Percentiles rank a stretch among this genome's conserved stretches.
Evolutionary conservation across 2,329 filamentous ascomycete genomes (phyloP).

Genomic region (Colletotrichum higginsianum): DNA sequence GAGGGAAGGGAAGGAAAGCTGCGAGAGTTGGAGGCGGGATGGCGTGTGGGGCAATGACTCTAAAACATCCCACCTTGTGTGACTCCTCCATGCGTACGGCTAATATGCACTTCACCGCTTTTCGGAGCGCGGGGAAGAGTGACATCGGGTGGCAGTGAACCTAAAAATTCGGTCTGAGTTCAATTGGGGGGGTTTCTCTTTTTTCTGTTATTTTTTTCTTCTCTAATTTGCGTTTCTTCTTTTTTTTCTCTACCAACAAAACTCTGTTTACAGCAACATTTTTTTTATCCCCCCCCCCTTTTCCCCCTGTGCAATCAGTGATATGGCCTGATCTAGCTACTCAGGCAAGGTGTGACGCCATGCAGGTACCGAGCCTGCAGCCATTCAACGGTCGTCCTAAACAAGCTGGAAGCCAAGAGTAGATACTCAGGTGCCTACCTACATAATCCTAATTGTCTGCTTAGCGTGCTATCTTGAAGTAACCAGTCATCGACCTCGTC

Average conservation of each 20-base stretch:
- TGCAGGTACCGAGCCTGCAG: constrained; percentile 34
- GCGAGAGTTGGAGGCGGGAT: constrained; percentile 20
- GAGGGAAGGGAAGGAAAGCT: constrained; percentile 19
- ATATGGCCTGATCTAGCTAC: neutral
- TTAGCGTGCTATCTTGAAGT: neutral
- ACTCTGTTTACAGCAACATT: too few relatives aligned
- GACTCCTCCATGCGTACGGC: constrained; percentile 14
- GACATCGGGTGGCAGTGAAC: constrained; percentile 35
- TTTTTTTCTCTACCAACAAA: neutral
- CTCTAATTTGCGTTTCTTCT: neutral
- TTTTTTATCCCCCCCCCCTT: too few relatives aligned
- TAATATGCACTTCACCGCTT: constrained; percentile 29
- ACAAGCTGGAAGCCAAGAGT: neutral
- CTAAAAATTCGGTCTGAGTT: neutral
- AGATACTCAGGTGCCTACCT: too few relatives aligned
- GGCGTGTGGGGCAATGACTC: constrained; percentile 38
- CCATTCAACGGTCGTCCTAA: constrained; percentile 5
- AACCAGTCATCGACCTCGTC: neutral
- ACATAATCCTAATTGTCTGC: neutral
- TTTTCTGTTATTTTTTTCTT: too few relatives aligned
- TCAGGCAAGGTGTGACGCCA: constrained; percentile 7
- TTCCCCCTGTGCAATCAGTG: too few relatives aligned
- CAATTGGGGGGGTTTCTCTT: too few relatives aligned
- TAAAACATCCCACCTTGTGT: constrained; percentile 39
- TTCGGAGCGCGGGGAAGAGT: constrained; percentile 39